phyloP scores from a whole-genome alignment of 768 basidiomycete genomes.

The Xerocomellus dryophilus region DNA sequence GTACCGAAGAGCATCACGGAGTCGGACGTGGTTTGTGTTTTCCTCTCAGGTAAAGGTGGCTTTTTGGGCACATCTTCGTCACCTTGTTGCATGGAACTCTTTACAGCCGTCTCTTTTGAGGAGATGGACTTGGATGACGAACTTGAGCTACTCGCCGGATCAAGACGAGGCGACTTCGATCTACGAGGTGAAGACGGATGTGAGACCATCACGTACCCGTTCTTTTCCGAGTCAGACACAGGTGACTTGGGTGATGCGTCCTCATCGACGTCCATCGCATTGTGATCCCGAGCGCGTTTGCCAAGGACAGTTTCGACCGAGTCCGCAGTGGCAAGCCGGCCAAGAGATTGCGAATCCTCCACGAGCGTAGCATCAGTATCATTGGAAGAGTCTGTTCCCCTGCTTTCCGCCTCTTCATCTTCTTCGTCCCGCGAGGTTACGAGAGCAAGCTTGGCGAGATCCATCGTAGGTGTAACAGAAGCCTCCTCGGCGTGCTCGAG shows the following conservation, averaged over 20 bases:
- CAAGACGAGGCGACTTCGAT: conserved; percentile 36
- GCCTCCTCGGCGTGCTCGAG: conserved; percentile 63
- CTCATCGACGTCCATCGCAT: conserved; percentile 55
- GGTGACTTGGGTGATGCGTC: conserved; percentile 30
- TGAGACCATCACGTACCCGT: conserved; percentile 42
- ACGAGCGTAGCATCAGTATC: conserved; percentile 88
- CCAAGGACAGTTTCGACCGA: conserved; percentile 60
- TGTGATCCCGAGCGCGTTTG: conserved; percentile 58
- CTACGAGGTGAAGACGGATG: conserved; percentile 35
- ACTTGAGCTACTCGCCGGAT: conserved; percentile 29
- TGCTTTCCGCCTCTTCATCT: conserved; percentile 71
- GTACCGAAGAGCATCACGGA: conserved; percentile 90
- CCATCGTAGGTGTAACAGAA: conserved; percentile 78
- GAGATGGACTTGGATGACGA: conserved; percentile 23
- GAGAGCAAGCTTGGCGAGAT: conserved; percentile 87
- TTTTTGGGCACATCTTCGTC: conserved; percentile 39
- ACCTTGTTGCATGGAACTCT: conserved; percentile 20
- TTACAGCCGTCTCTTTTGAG: conserved; percentile 32
- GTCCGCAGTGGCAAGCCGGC: conserved; percentile 20
- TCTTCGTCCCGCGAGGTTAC: conserved; percentile 90
- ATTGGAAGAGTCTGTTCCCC: conserved; percentile 77
- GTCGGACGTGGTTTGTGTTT: conserved; percentile 51
- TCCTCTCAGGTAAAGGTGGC: conserved; percentile 57
- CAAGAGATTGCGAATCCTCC: conserved; percentile 55
- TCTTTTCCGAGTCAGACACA: conserved; percentile 37